Evolutionary conservation across 495 filamentous ascomycete species (phyloP).

Genomic region (Neurospora tetraspora): DNA sequence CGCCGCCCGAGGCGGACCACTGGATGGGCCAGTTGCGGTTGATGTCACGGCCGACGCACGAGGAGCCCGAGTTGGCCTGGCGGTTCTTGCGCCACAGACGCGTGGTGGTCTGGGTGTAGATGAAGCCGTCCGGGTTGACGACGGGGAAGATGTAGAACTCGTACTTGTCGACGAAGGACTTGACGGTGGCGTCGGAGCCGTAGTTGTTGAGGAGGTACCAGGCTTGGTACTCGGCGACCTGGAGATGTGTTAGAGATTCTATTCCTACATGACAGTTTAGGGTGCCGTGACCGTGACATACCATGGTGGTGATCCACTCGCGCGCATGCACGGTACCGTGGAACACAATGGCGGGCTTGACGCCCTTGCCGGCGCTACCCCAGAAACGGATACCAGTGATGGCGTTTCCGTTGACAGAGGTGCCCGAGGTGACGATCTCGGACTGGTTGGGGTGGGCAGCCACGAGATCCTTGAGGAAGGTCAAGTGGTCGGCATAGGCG

Average conservation of each 20-base stretch:
- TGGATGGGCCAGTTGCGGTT: slow-evolving; percentile 55
- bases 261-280: too few species aligned
- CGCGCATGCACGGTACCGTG: slow-evolving; percentile 55
- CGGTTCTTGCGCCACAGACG: slow-evolving; percentile 60
- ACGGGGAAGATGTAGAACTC: slow-evolving; percentile 56
- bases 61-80: slow-evolving; percentile 29
- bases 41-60: slow-evolving; percentile 49
- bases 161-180: slow-evolving; percentile 43
- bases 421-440: slow-evolving; percentile 42
- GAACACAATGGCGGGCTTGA: slow-evolving; percentile 48
- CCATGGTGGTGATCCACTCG: slow-evolving; percentile 52
- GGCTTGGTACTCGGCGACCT: slow-evolving; percentile 44
- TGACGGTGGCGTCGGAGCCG: slow-evolving; percentile 27
- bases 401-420: slow-evolving; percentile 37
- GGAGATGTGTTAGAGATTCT: not conserved
- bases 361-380: slow-evolving; percentile 41
- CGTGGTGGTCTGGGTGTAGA: slow-evolving; percentile 48
- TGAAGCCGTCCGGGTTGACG: slow-evolving; percentile 56
- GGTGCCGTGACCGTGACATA: slow-evolving; percentile 1
- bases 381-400: slow-evolving; percentile 53
- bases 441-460: slow-evolving; percentile 38
- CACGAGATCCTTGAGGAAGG: slow-evolving; percentile 41
- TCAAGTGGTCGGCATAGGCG: slow-evolving; percentile 43
- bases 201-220: slow-evolving; percentile 43
- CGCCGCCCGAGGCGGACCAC: slow-evolving; percentile 39